These are phyloP conservation scores for Talaromyces marneffei DNA, from an alignment of 2,329 filamentous ascomycete species.

Conservation along the genomic window DNA sequence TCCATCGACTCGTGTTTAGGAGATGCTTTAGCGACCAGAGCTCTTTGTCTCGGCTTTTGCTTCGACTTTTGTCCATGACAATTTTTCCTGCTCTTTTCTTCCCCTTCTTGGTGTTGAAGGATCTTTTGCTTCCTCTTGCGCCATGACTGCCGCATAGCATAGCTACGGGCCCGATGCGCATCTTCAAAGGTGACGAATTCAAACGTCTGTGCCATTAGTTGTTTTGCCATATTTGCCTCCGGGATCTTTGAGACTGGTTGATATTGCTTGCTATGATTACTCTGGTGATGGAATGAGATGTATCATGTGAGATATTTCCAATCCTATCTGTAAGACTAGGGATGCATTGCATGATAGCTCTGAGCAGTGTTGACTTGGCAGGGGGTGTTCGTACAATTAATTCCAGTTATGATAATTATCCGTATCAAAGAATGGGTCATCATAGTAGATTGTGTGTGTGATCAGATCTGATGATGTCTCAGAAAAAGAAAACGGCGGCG, in stretches of 20 bases:
- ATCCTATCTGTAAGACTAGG: too few species aligned
- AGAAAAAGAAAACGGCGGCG: background rate
- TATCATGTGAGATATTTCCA: background rate
- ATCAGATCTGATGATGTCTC: background rate
- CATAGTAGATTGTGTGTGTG: too few species aligned
- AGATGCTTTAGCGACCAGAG: background rate
- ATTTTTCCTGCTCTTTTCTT: background rate
- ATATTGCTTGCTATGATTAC: background rate
- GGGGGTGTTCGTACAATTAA: background rate
- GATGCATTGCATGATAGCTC: background rate
- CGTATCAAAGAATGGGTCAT: too few species aligned
- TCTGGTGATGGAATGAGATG: background rate
- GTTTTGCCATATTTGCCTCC: background rate
- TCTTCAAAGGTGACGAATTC: constrained; percentile 10
- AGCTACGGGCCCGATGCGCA: constrained; percentile 12
- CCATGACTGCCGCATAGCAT: constrained; percentile 13
- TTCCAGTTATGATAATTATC: too few species aligned
- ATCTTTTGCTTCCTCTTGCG: constrained; percentile 12
- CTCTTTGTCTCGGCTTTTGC: background rate
- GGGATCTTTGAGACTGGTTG: background rate
- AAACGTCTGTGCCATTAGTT: background rate
- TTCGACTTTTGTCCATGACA: background rate
- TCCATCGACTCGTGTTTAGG: background rate
- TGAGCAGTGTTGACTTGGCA: background rate
- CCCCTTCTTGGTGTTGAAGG: background rate